Conservation (phyloP, 768 basidiomycete species). For the Tephrocybe rancida region DNA sequence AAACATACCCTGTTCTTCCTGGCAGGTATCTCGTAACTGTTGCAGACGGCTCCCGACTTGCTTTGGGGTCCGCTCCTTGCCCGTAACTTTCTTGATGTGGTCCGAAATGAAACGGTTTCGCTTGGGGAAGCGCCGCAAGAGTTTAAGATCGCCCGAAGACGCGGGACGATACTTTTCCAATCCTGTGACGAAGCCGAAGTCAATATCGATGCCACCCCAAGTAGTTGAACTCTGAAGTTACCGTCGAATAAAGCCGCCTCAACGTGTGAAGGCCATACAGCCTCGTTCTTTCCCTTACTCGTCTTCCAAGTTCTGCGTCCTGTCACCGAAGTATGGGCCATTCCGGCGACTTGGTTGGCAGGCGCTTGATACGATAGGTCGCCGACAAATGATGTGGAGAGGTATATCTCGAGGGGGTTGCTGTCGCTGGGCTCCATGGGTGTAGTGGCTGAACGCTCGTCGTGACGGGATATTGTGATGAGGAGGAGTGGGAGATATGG, state of each 20-base stretch:
- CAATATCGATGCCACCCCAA: background rate
- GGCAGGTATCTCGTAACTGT: constrained; percentile 64
- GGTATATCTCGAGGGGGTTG: constrained; percentile 16
- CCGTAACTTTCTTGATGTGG: constrained; percentile 58
- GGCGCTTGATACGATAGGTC: constrained; percentile 19
- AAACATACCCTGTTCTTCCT: constrained; percentile 55
- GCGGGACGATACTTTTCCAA: constrained; percentile 58
- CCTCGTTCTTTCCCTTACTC: constrained; percentile 49
- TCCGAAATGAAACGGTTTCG: constrained; percentile 70
- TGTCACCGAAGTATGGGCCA: constrained; percentile 35
- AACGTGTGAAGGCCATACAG: constrained; percentile 65
- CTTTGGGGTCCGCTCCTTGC: constrained; percentile 60
- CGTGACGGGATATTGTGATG: constrained; percentile 9
- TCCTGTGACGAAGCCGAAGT: constrained; percentile 33
- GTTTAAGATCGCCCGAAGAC: constrained; percentile 51
- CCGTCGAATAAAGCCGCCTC: constrained; percentile 67
- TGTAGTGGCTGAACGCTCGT: constrained; percentile 4
- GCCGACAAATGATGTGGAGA: constrained; percentile 19
- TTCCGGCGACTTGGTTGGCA: constrained; percentile 9
- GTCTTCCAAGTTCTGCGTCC: constrained; percentile 63
- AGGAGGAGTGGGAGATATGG: background rate
- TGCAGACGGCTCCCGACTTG: constrained; percentile 74
- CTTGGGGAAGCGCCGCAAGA: constrained; percentile 62
- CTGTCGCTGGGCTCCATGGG: background rate
- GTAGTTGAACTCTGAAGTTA: constrained; percentile 23